A percentile compares a stretch with the other conserved stretches of the same genome.
Evolutionary conservation across 805 yeast species (phyloP).

Genomic region (Saturnispora quitensis): DNA sequence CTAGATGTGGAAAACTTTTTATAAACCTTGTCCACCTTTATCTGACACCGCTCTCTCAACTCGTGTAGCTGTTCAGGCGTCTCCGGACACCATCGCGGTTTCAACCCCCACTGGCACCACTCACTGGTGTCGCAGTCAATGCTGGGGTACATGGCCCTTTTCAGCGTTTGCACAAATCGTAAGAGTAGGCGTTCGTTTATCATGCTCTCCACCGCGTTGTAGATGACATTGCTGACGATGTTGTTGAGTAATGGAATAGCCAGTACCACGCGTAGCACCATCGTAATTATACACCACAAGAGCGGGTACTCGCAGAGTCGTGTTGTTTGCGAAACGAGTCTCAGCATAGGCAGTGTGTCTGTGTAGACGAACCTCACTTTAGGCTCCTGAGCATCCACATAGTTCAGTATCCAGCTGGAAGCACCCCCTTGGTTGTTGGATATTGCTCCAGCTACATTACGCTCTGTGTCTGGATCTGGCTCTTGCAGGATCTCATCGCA

Average conservation of each 20-base stretch:
- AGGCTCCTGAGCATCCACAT: not conserved
- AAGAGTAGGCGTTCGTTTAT: constrained; percentile 52
- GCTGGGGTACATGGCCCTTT: constrained; percentile 34
- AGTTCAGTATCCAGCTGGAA: constrained; percentile 1
- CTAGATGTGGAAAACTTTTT: not conserved
- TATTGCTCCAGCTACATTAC: too few species aligned
- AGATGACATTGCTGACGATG: constrained; percentile 17
- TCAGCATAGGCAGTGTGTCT: constrained; percentile 11
- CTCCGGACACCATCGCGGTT: constrained; percentile 4
- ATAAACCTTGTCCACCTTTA: not conserved
- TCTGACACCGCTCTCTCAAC: not conserved
- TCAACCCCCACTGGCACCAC: constrained; percentile 4
- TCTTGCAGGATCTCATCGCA: constrained; percentile 7
- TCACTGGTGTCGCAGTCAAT: not conserved
- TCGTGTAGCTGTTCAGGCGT: not conserved
- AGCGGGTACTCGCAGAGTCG: constrained; percentile 7
- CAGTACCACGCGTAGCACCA: constrained; percentile 1
- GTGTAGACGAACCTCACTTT: not conserved
- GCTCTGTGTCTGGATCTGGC: not conserved
- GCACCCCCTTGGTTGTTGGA: too few species aligned
- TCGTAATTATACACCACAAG: constrained; percentile 2
- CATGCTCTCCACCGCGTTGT: constrained; percentile 35
- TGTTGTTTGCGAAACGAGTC: not conserved
- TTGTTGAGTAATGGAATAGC: not conserved
- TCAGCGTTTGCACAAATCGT: constrained; percentile 30